These are phyloP conservation scores for Camelina laxa DNA, from an alignment of 345 rosid species.

Conservation along the genomic window DNA sequence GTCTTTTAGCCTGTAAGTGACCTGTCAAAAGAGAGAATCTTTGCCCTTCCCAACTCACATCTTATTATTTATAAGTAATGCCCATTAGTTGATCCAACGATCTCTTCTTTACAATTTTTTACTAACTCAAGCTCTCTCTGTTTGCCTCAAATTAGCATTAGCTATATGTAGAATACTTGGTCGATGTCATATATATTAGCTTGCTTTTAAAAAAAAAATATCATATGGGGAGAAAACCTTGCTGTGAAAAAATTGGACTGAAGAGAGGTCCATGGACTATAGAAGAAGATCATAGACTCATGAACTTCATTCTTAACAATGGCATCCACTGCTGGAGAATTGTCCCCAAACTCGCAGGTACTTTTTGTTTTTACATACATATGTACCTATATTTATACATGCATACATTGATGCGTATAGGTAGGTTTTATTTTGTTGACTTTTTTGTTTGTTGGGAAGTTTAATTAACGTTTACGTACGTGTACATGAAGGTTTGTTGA, in stretches of 20 bases:
- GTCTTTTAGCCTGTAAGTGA: constrained; percentile 49
- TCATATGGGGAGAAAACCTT: constrained; percentile 79
- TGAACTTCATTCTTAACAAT: constrained; percentile 79
- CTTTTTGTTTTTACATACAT: not conserved
- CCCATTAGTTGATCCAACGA: constrained; percentile 39
- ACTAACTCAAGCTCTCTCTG: constrained; percentile 18
- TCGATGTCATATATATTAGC: constrained; percentile 10
- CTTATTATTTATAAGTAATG: constrained; percentile 41
- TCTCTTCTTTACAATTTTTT: constrained; percentile 37
- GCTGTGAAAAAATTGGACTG: constrained; percentile 91
- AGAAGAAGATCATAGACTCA: constrained; percentile 95
- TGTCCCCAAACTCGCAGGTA: constrained; percentile 97
- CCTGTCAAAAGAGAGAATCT: constrained; percentile 47
- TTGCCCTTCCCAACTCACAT: constrained; percentile 40
- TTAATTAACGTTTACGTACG: not conserved
- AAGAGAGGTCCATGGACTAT: constrained; percentile 97
- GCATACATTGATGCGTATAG: not conserved
- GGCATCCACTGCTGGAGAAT: constrained; percentile 96
- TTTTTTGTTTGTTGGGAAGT: not conserved
- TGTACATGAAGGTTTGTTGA: constrained; percentile 60
- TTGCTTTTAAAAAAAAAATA: not conserved
- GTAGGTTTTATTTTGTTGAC: not conserved
- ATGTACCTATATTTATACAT: not conserved
- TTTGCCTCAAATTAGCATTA: constrained; percentile 13
- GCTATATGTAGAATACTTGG: constrained; percentile 8